phyloP scores from a whole-genome alignment of 371 early-diverging fungal genomes.

The Mortierella sp. region DNA sequence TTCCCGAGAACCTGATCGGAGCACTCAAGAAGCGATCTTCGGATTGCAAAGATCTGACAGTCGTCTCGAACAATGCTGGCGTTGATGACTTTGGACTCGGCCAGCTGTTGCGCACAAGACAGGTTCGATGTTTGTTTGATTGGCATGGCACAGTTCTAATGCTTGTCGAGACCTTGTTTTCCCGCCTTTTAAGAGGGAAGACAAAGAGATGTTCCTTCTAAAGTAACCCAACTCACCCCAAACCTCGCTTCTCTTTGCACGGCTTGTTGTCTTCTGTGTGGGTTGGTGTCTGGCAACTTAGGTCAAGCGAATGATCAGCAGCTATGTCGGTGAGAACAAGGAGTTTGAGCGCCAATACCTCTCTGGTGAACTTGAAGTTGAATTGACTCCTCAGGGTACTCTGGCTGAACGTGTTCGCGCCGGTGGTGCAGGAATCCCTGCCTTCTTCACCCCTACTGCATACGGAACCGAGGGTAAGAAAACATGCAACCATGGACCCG shows the following conservation, averaged over 20 bases:
- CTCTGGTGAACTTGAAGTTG: constrained; percentile 78
- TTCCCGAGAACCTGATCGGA: constrained; percentile 74
- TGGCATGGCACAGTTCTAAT: not conserved
- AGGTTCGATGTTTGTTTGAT: constrained; percentile 36
- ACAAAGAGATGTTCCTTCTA: not conserved
- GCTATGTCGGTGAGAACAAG: constrained; percentile 80
- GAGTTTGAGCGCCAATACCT: constrained; percentile 79
- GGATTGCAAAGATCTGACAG: constrained; percentile 68
- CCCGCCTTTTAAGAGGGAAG: too few relatives aligned
- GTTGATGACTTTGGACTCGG: constrained; percentile 76
- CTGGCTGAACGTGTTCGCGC: constrained; percentile 75
- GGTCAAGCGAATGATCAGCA: constrained; percentile 78
- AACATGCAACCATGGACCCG: not conserved
- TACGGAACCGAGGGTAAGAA: constrained; percentile 66
- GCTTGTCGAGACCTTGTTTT: too few relatives aligned
- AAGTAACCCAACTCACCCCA: not conserved
- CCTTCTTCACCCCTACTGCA: constrained; percentile 76
- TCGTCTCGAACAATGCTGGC: constrained; percentile 78
- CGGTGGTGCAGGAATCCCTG: constrained; percentile 80
- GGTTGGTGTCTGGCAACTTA: constrained; percentile 1
- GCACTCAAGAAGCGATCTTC: constrained; percentile 62
- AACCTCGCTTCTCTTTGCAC: not conserved
- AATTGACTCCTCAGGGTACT: constrained; percentile 71
- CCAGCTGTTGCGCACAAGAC: constrained; percentile 65
- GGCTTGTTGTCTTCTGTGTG: not conserved